Evolutionary conservation across 352 stramenopile species (phyloP), one percentile per base, ranked within the genome.

Genomic region (Phytophthora pinifolia): DNA sequence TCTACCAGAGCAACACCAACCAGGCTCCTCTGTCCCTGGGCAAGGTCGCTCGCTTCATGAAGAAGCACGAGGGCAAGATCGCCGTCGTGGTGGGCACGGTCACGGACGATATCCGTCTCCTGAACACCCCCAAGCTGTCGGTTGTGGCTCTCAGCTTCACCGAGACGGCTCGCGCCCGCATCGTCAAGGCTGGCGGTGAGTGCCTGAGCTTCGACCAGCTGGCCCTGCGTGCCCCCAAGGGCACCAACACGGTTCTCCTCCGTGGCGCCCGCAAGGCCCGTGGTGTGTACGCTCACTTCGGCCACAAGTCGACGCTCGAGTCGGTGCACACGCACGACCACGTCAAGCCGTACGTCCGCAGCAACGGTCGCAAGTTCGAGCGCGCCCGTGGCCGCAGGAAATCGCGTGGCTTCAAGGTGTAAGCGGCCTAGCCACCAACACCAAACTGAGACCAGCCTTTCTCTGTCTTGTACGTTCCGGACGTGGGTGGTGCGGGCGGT

Each of bases 171-270:
- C 94, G 97, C 66, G 96, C 96, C 53, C 94, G 97, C 67, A 99
- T 99, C 79, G 63, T 98, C 55, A 96, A 97, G 65, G 95, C 97
- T 59, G 98, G 98, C 55, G 98, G 98, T 70, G 96, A 99, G 82
- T 99, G 96, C 86, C 75, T 99, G 54, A 99, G 97, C 65, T 98
- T 99, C 62, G 98, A 99, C 80, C 97, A 99, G 88, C 86, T 99
- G 31, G 98, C 98, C 7, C 86, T 99, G 43, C 89, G 95, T 52
- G 83, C 95, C 29, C 98, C 98, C 51, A 99, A 97, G 70, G 98
- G 98, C 76, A 73, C 89, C 52, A 98, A 99, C 86, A 99, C 97
- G 52, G 92, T 99, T 54, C 89, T 99, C 31, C 92, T 99, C 58
- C 96, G 97, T 76, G 98, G 97, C 66, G 95, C 92, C 60, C 97